Conservation (phyloP, 805 yeast genomes). For the Lipomyces sp. region DNA sequence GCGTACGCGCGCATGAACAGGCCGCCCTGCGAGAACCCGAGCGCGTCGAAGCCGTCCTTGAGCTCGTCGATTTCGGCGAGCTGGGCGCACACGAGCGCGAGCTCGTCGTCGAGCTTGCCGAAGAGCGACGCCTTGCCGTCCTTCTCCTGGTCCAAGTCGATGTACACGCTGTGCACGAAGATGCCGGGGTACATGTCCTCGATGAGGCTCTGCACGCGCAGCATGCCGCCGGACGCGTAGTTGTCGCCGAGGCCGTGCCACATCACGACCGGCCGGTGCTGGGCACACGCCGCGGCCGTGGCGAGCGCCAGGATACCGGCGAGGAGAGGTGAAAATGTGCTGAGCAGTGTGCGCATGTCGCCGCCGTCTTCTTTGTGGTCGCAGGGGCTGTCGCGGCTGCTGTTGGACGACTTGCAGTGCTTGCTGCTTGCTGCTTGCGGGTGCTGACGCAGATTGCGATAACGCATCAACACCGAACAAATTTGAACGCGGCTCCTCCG, state of each 20-base stretch:
- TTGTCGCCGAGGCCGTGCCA: constrained; percentile 88
- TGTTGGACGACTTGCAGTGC: too few species aligned
- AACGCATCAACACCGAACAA: too few species aligned
- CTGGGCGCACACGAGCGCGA: constrained; percentile 55
- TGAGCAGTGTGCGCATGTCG: too few species aligned
- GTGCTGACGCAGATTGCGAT: too few species aligned
- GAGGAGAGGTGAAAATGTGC: background rate
- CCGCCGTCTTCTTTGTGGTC: too few species aligned
- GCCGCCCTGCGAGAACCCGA: constrained; percentile 85
- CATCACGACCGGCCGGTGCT: constrained; percentile 53
- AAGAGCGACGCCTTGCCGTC: constrained; percentile 57
- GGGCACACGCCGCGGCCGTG: constrained; percentile 2
- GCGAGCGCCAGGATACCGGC: background rate
- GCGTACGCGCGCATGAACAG: constrained; percentile 65
- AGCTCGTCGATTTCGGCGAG: constrained; percentile 48
- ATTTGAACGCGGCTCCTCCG: too few species aligned
- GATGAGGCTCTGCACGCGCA: constrained; percentile 45
- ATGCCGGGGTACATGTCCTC: constrained; percentile 48
- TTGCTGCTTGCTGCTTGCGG: too few species aligned
- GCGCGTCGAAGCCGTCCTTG: constrained; percentile 58
- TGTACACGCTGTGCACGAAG: constrained; percentile 51
- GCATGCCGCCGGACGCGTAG: constrained; percentile 60
- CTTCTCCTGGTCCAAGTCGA: constrained; percentile 48
- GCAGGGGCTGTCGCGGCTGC: too few species aligned
- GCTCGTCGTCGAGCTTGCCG: constrained; percentile 57